Evolutionary conservation across 345 rosid species (phyloP).

Genomic region (Gossypium arboreum): DNA sequence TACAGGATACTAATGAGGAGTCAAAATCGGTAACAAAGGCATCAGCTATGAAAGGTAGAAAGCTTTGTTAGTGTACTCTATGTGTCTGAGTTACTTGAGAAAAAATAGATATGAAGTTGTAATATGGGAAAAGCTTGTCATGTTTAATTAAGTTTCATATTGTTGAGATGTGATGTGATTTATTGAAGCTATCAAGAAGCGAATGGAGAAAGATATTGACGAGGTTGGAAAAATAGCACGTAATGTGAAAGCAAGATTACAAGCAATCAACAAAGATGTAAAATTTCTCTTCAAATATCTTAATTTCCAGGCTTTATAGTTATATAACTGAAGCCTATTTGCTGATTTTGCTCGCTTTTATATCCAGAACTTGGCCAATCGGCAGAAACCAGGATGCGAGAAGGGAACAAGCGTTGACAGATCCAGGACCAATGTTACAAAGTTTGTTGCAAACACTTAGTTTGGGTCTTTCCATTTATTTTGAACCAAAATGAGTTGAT

Average conservation of each 20-base stretch:
- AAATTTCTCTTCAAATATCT: neutral
- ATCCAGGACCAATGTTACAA: slow-evolving; percentile 80
- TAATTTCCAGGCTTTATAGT: neutral
- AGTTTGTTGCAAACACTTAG: slow-evolving; percentile 34
- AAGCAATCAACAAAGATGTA: slow-evolving; percentile 80
- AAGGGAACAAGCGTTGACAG: slow-evolving; percentile 88
- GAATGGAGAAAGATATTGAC: slow-evolving; percentile 89
- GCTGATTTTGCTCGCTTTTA: slow-evolving; percentile 14
- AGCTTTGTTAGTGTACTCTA: neutral
- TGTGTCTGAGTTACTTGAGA: no score
- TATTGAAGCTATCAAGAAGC: slow-evolving; percentile 70
- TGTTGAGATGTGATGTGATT: neutral
- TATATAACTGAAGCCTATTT: neutral
- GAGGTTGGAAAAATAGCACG: slow-evolving; percentile 91
- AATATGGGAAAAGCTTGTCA: neutral
- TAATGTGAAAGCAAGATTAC: slow-evolving; percentile 61
- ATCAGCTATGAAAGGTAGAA: slow-evolving; percentile 82
- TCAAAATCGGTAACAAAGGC: slow-evolving; percentile 92
- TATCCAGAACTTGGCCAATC: slow-evolving; percentile 75
- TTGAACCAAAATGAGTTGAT: neutral
- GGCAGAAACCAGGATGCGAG: slow-evolving; percentile 80
- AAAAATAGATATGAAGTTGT: neutral
- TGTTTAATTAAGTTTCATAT: neutral
- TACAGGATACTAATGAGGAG: slow-evolving; percentile 92
- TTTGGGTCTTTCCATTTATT: neutral